These are phyloP conservation scores for Salvia hispanica DNA, from an alignment of 257 asterid species.

Conservation along the genomic window DNA sequence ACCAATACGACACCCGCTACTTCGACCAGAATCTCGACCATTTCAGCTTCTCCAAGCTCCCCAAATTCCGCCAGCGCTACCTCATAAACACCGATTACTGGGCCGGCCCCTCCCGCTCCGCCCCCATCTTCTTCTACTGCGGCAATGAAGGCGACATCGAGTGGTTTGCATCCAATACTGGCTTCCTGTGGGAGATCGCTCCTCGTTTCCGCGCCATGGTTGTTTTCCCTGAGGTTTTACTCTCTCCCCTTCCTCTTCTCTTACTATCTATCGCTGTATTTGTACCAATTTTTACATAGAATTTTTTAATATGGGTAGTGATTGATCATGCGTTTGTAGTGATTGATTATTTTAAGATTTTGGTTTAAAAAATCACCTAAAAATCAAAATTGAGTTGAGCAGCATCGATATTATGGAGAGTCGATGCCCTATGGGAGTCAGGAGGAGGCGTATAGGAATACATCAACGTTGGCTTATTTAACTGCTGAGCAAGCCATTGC, in stretches of 20 bases:
- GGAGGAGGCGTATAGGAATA: conserved; percentile 76
- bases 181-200: conserved; percentile 87
- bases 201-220: conserved; percentile 85
- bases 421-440: conserved; percentile 80
- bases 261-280: neutral
- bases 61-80: conserved; percentile 73
- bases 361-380: neutral
- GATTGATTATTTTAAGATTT: neutral
- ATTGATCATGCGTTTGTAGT: too few relatives aligned
- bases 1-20: conserved; percentile 70
- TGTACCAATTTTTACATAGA: neutral
- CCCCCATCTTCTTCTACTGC: conserved; percentile 86
- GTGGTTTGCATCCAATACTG: conserved; percentile 90
- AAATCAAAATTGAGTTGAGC: conserved; percentile 35
- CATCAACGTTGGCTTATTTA: conserved; percentile 63
- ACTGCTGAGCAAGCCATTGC: conserved; percentile 95
- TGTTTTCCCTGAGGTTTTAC: conserved; percentile 74
- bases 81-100: conserved; percentile 74
- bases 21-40: conserved; percentile 83
- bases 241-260: neutral
- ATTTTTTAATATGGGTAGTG: neutral
- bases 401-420: conserved; percentile 95
- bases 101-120: conserved; percentile 58
- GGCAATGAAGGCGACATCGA: conserved; percentile 94
- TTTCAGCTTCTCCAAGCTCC: conserved; percentile 70